These are phyloP conservation scores for Trichosporon sp. DNA, from an alignment of 1,284 basidiomycete genomes.

Conservation along the genomic window DNA sequence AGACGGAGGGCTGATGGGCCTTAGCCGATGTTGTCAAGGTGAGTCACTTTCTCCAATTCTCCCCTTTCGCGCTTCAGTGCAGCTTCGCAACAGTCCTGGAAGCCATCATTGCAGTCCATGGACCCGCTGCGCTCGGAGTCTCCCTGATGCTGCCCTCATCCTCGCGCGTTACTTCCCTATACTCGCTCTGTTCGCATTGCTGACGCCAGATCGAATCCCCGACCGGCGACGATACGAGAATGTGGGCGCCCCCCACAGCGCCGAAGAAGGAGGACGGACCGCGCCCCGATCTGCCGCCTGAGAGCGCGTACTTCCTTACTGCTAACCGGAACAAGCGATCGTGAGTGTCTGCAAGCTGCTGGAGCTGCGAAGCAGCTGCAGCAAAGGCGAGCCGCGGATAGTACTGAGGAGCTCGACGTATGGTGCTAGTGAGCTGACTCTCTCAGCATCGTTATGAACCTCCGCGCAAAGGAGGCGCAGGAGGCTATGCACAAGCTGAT, in stretches of 20 bases:
- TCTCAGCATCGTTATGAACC: slow-evolving; percentile 66
- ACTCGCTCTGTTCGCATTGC: background rate
- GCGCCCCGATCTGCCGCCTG: slow-evolving; percentile 64
- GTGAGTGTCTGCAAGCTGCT: slow-evolving; percentile 28
- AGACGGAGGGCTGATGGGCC: background rate
- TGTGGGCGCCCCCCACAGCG: slow-evolving; percentile 74
- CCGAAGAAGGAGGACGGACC: slow-evolving; percentile 53
- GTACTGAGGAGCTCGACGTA: too few species aligned
- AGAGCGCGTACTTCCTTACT: slow-evolving; percentile 87
- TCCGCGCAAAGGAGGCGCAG: slow-evolving; percentile 73
- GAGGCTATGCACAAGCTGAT: slow-evolving; percentile 71
- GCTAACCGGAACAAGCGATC: slow-evolving; percentile 86
- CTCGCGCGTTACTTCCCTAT: too few species aligned
- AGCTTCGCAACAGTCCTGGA: too few species aligned
- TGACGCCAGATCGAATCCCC: slow-evolving; percentile 65
- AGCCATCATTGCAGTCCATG: too few species aligned
- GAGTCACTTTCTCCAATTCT: slow-evolving; percentile 16
- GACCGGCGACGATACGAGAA: slow-evolving; percentile 83
- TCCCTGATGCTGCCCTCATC: too few species aligned
- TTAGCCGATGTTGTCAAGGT: slow-evolving; percentile 80
- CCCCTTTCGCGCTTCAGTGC: too few species aligned
- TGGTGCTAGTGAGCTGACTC: background rate
- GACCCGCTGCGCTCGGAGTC: too few species aligned
- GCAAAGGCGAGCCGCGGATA: too few species aligned
- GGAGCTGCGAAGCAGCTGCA: background rate